Percentiles rank a stretch among this genome's conserved stretches.
phyloP scores from a whole-genome alignment of 2,329 filamentous ascomycete genomes.

The Raffaelea albimanens region DNA sequence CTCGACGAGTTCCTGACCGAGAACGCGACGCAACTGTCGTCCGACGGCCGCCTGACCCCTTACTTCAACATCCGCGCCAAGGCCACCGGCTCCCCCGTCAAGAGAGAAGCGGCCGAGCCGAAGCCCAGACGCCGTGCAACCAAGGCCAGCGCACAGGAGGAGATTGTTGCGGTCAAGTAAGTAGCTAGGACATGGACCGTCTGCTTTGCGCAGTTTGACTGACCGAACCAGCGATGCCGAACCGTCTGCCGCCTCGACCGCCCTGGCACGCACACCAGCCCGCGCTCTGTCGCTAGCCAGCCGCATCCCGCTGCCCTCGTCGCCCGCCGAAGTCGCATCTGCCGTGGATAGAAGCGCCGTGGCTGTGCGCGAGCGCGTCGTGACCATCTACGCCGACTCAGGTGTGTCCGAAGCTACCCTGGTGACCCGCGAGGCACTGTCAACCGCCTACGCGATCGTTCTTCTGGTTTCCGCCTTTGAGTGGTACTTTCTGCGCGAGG shows the following conservation, averaged over 20 bases:
- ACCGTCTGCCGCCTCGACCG: not conserved
- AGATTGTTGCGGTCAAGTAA: constrained; percentile 31
- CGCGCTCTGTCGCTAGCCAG: constrained; percentile 42
- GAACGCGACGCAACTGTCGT: constrained; percentile 56
- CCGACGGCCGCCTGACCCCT: constrained; percentile 55
- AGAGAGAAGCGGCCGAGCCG: constrained; percentile 36
- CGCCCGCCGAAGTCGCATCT: constrained; percentile 67
- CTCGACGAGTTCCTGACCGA: constrained; percentile 65
- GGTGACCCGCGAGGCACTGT: constrained; percentile 58
- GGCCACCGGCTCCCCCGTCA: constrained; percentile 50
- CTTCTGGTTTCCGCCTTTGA: constrained; percentile 60
- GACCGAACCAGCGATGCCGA: not conserved
- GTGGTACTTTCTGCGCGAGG: constrained; percentile 56
- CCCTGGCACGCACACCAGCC: constrained; percentile 33
- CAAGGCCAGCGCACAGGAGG: constrained; percentile 21
- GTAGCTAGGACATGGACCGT: constrained; percentile 15
- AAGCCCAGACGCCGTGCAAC: constrained; percentile 21
- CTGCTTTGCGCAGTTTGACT: not conserved
- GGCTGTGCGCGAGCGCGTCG: constrained; percentile 56
- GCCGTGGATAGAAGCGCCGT: constrained; percentile 64
- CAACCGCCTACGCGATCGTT: constrained; percentile 64
- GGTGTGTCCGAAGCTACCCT: constrained; percentile 58
- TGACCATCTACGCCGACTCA: constrained; percentile 53
- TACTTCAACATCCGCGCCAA: constrained; percentile 66
- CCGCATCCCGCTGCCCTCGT: constrained; percentile 67